Base-by-base conservation (phyloP, 768 basidiomycete species). In the Mycena sanguinolenta region DNA sequence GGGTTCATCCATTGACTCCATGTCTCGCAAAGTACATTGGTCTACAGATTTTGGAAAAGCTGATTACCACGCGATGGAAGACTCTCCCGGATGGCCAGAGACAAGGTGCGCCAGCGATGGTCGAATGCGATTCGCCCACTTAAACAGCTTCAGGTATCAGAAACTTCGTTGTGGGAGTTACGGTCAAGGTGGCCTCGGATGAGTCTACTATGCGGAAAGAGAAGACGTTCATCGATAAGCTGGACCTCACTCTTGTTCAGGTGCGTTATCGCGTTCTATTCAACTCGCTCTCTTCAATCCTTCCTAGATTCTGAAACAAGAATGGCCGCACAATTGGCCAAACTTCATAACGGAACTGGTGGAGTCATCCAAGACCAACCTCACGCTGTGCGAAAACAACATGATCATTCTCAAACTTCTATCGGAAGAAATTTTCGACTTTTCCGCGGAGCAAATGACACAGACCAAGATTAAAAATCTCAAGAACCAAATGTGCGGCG, bases 241-340 rank as follows among this genome's bases (percentile, higher is more conserved):
- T 99, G 65, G 99, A 99, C 78, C 87, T 99, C 62, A 95, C 97
- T 25, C 88, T 99, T 55, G 95, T 99, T 63, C 95, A 97, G 85
- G 96, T 95, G 67, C 68, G 87, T 80, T 30, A 59, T 42, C 69
- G 34, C 50, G 60, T 9, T 57, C 54, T 27, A 58, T 30, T 69
- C 38, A 65, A 19, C 68, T 71, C 25, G 53, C n/a, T 53, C 67
- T 61, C 68, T 76, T 70, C 23, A 60, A 57, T 59, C 8, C 27
- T 36, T 23, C n/a, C 25, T 77, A 99, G 96, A 98, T 99, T 70
- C 85, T 99, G 73, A 99, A 99, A 83, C 98, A 99, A 85, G 98
- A 98, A 80, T 99, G 98, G 98, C 97, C 97, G 28, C 95, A 98
- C 79, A 96, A 98, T 77, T 99, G 98, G 98, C 97, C 97, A 36